A percentile compares a stretch with the other conserved stretches of the same genome.
Conservation (phyloP, 148 eudicot species). For the Persicaria tinctoria region DNA sequence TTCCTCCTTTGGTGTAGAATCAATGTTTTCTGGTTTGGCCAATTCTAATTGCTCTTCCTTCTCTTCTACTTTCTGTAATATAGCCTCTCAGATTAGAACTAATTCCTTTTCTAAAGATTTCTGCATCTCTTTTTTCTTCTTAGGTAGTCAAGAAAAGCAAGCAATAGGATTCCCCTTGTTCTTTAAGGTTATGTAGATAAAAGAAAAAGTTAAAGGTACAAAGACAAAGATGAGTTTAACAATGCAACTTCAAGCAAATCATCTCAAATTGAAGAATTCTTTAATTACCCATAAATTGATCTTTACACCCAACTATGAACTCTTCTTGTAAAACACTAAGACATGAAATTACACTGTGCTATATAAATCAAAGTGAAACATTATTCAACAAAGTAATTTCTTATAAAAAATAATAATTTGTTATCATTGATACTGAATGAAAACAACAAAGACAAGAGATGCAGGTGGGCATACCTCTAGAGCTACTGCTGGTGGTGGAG, state of each 20-base stretch:
- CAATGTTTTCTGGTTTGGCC: constrained; percentile 21
- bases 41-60: constrained; percentile 33
- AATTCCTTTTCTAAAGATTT: neutral
- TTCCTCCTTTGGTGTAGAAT: constrained; percentile 14
- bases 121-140: neutral
- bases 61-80: constrained; percentile 34
- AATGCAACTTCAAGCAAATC: neutral
- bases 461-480: neutral
- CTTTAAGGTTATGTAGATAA: neutral
- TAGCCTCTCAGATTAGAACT: neutral
- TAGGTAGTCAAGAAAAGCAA: no score
- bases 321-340: neutral
- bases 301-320: neutral
- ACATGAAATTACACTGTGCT: no score
- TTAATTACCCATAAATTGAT: neutral
- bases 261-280: neutral
- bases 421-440: neutral
- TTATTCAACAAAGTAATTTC: neutral
- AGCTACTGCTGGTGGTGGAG: constrained; percentile 16
- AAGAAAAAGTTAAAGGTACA: neutral
- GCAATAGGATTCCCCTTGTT: neutral
- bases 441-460: neutral
- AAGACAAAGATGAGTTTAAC: neutral
- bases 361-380: neutral
- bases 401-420: no score